A percentile compares a stretch with the other conserved stretches of the same genome.
Conservation (phyloP, 2,329 filamentous ascomycete species). For the Claviceps purpurea region DNA sequence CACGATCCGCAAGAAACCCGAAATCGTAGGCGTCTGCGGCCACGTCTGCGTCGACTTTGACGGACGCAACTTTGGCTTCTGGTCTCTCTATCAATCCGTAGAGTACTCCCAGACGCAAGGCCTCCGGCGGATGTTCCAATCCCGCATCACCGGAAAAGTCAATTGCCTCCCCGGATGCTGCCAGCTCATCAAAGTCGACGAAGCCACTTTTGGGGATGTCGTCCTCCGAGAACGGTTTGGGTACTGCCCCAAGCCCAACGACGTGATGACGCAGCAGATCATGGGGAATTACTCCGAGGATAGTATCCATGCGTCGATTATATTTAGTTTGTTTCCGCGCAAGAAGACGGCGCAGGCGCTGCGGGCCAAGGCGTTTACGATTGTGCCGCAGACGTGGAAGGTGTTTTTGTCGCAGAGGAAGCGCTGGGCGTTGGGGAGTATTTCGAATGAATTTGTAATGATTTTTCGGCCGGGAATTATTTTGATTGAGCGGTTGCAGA, state of each 20-base stretch:
- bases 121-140: constrained; percentile 34
- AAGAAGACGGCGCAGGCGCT: constrained; percentile 33
- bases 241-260: constrained; percentile 34
- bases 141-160: constrained; percentile 34
- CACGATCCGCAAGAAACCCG: constrained; percentile 28
- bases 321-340: constrained; percentile 30
- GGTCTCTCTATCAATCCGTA: constrained; percentile 33
- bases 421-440: constrained; percentile 34
- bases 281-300: constrained; percentile 36
- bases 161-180: constrained; percentile 36
- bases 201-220: constrained; percentile 32
- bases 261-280: constrained; percentile 34
- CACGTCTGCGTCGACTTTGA: constrained; percentile 35
- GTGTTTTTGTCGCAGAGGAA: constrained; percentile 36
- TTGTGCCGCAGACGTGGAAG: constrained; percentile 29
- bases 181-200: constrained; percentile 34
- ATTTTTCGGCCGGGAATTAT: constrained; percentile 29
- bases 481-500: constrained; percentile 29
- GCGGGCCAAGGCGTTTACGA: constrained; percentile 31
- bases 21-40: constrained; percentile 33
- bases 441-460: constrained; percentile 35
- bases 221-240: constrained; percentile 33
- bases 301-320: constrained; percentile 34
- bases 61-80: constrained; percentile 25
- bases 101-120: constrained; percentile 35